phyloP scores from a whole-genome alignment of 2,329 filamentous ascomycete species.

The Sphaerostilbella broomeana region DNA sequence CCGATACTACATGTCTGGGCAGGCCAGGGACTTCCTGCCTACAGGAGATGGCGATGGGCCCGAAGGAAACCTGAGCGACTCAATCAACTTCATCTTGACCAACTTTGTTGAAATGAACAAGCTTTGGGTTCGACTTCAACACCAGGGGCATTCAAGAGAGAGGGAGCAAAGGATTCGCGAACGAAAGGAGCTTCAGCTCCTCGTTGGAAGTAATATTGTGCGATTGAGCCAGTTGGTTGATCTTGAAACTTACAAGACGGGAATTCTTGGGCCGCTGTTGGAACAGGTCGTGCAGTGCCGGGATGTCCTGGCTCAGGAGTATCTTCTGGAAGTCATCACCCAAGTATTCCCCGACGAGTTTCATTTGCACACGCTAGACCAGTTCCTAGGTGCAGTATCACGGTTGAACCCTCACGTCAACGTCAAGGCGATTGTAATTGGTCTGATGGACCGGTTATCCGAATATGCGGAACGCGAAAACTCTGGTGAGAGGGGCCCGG shows the following conservation, averaged over 20 bases:
- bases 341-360: slow-evolving; percentile 99
- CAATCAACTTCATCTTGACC: slow-evolving; percentile 94
- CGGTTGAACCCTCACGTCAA: slow-evolving; percentile 94
- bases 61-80: slow-evolving; percentile 93
- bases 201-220: slow-evolving; percentile 95
- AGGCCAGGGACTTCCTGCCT: slow-evolving; percentile 84
- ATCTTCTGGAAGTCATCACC: slow-evolving; percentile 94
- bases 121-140: slow-evolving; percentile 93
- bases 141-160: slow-evolving; percentile 94
- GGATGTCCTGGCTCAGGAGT: slow-evolving; percentile 94
- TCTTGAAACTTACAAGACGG: slow-evolving; percentile 85
- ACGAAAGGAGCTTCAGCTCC: slow-evolving; percentile 85
- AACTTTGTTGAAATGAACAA: slow-evolving; percentile 99
- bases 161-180: slow-evolving; percentile 90
- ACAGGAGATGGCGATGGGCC: slow-evolving; percentile 78
- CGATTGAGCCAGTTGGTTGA: slow-evolving; percentile 93
- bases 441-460: slow-evolving; percentile 92
- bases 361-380: slow-evolving; percentile 91
- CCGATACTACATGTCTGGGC: slow-evolving; percentile 91
- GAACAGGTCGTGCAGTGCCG: slow-evolving; percentile 98
- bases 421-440: slow-evolving; percentile 95
- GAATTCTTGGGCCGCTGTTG: slow-evolving; percentile 79
- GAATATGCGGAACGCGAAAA: slow-evolving; percentile 90
- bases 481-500: slow-evolving; percentile 60
- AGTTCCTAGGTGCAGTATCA: slow-evolving; percentile 88